phyloP scores from a whole-genome alignment of 495 filamentous ascomycete species.

The Aspergillus coremiiformis region DNA sequence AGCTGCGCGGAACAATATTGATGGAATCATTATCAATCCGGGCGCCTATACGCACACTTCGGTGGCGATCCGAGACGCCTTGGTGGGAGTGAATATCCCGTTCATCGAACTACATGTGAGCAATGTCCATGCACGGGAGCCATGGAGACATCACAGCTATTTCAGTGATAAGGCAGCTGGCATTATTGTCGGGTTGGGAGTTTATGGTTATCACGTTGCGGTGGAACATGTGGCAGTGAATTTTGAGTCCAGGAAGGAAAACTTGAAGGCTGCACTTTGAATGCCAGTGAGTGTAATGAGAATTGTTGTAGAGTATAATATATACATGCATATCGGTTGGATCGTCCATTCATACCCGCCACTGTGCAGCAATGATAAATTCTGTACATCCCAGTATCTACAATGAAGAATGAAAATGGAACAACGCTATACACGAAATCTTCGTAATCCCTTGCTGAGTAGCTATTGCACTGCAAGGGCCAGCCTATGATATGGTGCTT shows the following conservation, averaged over 20 bases:
- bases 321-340: neutral
- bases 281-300: neutral
- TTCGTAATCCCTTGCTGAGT: neutral
- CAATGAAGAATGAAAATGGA: neutral
- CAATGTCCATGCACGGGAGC: conserved; percentile 60
- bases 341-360: neutral
- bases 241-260: conserved; percentile 32
- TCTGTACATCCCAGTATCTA: conserved; percentile 7
- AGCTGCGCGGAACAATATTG: conserved; percentile 42
- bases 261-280: conserved; percentile 1
- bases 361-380: neutral
- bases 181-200: conserved; percentile 60
- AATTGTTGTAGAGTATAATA: neutral
- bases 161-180: conserved; percentile 64
- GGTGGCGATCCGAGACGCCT: conserved; percentile 60
- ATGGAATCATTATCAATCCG: conserved; percentile 62
- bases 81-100: conserved; percentile 55
- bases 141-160: conserved; percentile 56
- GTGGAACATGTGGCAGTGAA: conserved; percentile 51
- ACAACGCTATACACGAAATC: neutral
- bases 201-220: conserved; percentile 62
- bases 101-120: conserved; percentile 67
- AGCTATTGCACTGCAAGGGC: neutral
- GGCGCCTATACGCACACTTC: conserved; percentile 63
- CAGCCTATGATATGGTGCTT: neutral